Evolutionary conservation across 2,329 filamentous ascomycete genomes (phyloP), one percentile per base, ranked within the genome.

Genomic region (Ascochyta pisi): DNA sequence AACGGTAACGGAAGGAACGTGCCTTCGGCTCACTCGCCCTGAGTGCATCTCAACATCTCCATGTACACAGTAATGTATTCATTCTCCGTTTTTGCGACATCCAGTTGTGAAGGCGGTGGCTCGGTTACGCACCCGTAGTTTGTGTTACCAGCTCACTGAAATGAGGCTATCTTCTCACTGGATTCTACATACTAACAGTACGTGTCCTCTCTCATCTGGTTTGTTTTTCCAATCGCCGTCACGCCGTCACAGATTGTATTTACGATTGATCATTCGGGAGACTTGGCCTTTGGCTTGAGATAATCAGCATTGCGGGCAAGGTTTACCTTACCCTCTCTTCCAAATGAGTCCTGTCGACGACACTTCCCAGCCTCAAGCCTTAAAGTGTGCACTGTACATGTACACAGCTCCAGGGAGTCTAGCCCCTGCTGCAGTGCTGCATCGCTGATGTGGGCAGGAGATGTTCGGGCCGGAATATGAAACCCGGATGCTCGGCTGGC

Each of bases 1-100:
- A 43, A n/a, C 22, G 24, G 22, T 47, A 56, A 56, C 42, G 53
- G 48, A 56, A 51, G 53, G 53, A 56, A 56, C 53, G 53, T 56
- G 53, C 53, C 47, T 49, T 49, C 38, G 38, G 46, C 46, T 31
- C 46, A 23, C 46, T 50, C 23, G 31, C 37, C 19, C 41, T 44
- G 47, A 50, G 53, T 47, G 48, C 47, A 37, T 37, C 27, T 39
- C 27, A 35, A 46, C 37, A 56, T 47, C 27, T 31, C 38, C 43
- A 37, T 31, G 34, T 19, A 19, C 19, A 19, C 19, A 19, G 19
- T 37, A 9, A 26, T 15, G 40, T 26, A 29, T 15, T 3, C 33
- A 34, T 43, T 13, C 23, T 50, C 41, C 26, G 13, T n/a, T 34
- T 45, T 48, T 24, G 37, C 35, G 31, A 47, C 15, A 43, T 29